A percentile compares a stretch with the other conserved stretches of the same genome.
These are phyloP conservation scores for Penicillium lagena DNA, from an alignment of 495 filamentous ascomycete genomes.

Conservation along the genomic window DNA sequence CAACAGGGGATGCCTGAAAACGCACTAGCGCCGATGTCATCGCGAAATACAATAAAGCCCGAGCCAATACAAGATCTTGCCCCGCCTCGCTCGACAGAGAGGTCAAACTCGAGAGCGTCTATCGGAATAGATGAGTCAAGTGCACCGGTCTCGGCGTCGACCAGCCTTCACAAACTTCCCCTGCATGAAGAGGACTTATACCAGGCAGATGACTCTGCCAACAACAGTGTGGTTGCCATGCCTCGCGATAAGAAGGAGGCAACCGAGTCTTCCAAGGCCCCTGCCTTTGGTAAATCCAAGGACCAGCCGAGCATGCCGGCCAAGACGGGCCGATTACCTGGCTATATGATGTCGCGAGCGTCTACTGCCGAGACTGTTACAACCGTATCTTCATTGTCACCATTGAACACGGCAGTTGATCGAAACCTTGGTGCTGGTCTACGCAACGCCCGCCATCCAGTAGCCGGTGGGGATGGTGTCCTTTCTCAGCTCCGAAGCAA, in stretches of 20 bases:
- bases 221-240: conserved; percentile 37
- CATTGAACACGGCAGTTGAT: conserved; percentile 25
- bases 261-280: conserved; percentile 16
- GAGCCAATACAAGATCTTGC: conserved; percentile 18
- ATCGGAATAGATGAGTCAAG: conserved; percentile 30
- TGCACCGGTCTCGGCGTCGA: conserved; percentile 26
- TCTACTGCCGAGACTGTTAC: conserved; percentile 26
- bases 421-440: conserved; percentile 8
- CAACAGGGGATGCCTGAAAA: conserved; percentile 20
- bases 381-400: conserved; percentile 23
- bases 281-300: conserved; percentile 8
- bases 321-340: conserved; percentile 24
- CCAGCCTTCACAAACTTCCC: conserved; percentile 19
- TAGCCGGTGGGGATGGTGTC: conserved; percentile 18
- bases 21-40: conserved; percentile 7
- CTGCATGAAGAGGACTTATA: conserved; percentile 30
- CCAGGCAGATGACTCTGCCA: conserved; percentile 29
- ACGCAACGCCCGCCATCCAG: conserved; percentile 14
- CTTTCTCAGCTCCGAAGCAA: conserved; percentile 62
- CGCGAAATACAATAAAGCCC: conserved; percentile 18
- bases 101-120: conserved; percentile 32
- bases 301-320: conserved; percentile 17
- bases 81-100: conserved; percentile 11
- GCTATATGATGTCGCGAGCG: conserved; percentile 28
- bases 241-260: conserved; percentile 22